These are phyloP conservation scores for Onygenales sp. DNA, from an alignment of 2,329 filamentous ascomycete genomes.

Conservation along the genomic window DNA sequence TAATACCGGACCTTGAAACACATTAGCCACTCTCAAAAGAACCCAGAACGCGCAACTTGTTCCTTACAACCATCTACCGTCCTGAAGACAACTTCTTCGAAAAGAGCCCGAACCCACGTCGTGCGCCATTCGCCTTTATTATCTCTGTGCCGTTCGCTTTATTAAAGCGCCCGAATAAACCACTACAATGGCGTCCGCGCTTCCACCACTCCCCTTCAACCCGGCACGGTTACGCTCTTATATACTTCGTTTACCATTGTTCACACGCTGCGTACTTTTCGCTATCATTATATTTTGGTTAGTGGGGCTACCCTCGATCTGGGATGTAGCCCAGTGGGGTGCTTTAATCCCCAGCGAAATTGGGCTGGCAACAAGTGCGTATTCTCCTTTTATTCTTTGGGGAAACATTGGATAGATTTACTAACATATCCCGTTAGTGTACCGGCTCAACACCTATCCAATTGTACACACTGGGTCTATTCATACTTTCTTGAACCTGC, in stretches of 20 bases:
- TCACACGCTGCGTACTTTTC: slow-evolving; percentile 63
- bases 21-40: too few species aligned
- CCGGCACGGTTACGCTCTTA: slow-evolving; percentile 69
- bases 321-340: slow-evolving; percentile 68
- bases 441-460: slow-evolving; percentile 86
- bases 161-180: neutral
- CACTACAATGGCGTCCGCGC: slow-evolving; percentile 35
- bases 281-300: slow-evolving; percentile 62
- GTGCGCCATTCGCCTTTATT: too few species aligned
- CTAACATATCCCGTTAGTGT: slow-evolving; percentile 49
- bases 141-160: too few species aligned
- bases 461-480: slow-evolving; percentile 74
- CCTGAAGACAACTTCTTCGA: too few species aligned
- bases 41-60: too few species aligned
- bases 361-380: slow-evolving; percentile 59
- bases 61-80: too few species aligned
- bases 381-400: slow-evolving; percentile 1
- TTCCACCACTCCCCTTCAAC: slow-evolving; percentile 54
- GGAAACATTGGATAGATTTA: neutral
- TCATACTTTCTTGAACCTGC: slow-evolving; percentile 68
- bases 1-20: too few species aligned
- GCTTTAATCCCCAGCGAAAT: slow-evolving; percentile 69
- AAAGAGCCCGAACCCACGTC: too few species aligned
- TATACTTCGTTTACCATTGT: slow-evolving; percentile 73
- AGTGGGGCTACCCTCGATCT: slow-evolving; percentile 57